Percentiles rank a stretch among this genome's conserved stretches.
Evolutionary conservation across 805 yeast genomes (phyloP).

Genomic region (Yarrowia hollandica): DNA sequence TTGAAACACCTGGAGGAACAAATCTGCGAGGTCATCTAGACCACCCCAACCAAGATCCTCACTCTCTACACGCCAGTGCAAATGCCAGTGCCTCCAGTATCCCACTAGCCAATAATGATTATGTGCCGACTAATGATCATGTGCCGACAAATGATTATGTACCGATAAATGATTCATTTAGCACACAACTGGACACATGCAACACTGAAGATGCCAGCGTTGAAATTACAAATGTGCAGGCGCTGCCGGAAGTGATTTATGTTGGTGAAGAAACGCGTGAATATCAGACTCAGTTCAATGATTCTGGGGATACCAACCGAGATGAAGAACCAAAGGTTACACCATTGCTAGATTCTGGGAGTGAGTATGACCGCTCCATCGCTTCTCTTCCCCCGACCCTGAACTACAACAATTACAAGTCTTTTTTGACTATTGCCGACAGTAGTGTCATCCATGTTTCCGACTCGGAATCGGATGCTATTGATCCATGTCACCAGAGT

Average conservation of each 20-base stretch:
- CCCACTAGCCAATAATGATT: no score
- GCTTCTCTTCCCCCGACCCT: not conserved
- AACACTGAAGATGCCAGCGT: not conserved
- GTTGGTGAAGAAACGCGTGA: not conserved
- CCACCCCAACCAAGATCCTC: no score
- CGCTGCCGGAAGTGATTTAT: not conserved
- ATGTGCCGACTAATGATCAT: no score
- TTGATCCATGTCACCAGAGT: not conserved
- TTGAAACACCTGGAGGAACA: not conserved
- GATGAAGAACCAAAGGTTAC: not conserved
- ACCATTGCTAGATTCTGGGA: not conserved
- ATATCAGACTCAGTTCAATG: not conserved
- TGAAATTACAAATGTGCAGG: not conserved
- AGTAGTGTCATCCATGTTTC: not conserved
- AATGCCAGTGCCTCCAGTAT: no score
- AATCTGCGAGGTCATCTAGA: no score
- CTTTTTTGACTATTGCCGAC: not conserved
- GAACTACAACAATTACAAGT: conserved; percentile 17
- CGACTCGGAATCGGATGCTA: not conserved
- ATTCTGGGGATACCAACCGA: no score
- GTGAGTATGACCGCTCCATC: not conserved
- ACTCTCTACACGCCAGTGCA: no score
- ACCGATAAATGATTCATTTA: no score
- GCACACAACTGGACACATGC: no score
- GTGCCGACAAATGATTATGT: no score